Evolutionary conservation across 768 basidiomycete genomes (phyloP).

Genomic region (Hericium rajendrae): DNA sequence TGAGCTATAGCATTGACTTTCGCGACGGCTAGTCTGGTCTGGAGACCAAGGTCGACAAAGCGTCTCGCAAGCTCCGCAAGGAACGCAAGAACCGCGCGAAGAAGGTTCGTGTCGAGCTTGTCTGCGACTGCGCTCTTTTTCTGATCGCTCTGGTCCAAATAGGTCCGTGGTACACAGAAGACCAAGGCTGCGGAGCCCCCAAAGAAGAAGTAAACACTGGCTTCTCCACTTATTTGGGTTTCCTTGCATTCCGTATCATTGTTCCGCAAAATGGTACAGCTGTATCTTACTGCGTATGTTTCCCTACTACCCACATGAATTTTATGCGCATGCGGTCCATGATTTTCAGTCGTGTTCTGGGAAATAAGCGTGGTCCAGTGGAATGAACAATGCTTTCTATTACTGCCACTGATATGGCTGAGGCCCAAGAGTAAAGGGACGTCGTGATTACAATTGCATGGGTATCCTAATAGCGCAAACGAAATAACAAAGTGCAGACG

Average conservation of each 20-base stretch:
- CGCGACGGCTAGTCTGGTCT: conserved; percentile 48
- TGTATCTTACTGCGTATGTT: conserved; percentile 35
- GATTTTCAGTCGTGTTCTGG: neutral
- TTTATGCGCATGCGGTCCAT: conserved; percentile 22
- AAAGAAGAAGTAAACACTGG: conserved; percentile 77
- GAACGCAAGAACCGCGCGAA: conserved; percentile 99
- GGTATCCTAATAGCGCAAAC: conserved; percentile 6
- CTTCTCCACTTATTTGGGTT: conserved; percentile 15
- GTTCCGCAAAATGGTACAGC: conserved; percentile 26
- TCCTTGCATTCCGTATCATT: conserved; percentile 28
- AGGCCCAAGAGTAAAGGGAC: too few relatives aligned
- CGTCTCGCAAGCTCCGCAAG: conserved; percentile 96
- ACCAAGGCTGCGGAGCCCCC: conserved; percentile 82
- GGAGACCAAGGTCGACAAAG: conserved; percentile 69
- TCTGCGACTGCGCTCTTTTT: conserved; percentile 1
- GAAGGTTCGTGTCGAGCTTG: conserved; percentile 58
- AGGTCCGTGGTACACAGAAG: conserved; percentile 97
- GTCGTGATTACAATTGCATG: conserved; percentile 1
- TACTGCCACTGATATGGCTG: too few relatives aligned
- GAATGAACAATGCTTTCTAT: neutral
- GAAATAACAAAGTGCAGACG: too few relatives aligned
- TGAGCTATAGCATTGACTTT: neutral
- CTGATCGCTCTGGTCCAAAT: conserved; percentile 1
- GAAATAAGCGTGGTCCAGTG: neutral
- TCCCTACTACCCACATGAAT: conserved; percentile 20